These are phyloP conservation scores for Xylaria cubensis DNA, from an alignment of 495 filamentous ascomycete species.

Conservation along the genomic window DNA sequence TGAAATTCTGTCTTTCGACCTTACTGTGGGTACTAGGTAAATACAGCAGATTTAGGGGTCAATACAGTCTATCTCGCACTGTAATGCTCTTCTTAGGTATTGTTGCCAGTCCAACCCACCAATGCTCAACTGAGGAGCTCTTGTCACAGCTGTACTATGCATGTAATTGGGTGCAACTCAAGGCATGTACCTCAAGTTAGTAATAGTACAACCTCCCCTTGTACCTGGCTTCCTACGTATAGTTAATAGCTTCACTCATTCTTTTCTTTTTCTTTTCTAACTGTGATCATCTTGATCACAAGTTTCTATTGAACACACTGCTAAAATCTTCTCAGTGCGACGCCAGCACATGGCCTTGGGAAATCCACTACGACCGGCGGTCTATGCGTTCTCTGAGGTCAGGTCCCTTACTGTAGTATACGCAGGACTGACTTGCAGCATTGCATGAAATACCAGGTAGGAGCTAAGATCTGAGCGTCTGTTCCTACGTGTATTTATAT, in stretches of 20 bases:
- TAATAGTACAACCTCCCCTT: constrained; percentile 5
- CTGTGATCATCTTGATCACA: not conserved
- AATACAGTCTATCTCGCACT: not conserved
- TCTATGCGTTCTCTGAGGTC: not conserved
- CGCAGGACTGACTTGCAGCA: constrained; percentile 12
- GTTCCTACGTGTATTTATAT: not conserved
- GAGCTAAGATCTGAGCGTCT: constrained; percentile 14
- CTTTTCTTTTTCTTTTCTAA: not conserved
- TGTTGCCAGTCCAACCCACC: not conserved
- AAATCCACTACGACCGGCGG: not conserved
- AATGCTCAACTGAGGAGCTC: not conserved
- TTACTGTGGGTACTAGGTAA: not conserved
- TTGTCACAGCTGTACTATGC: not conserved
- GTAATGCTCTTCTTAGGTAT: not conserved
- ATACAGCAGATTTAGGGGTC: not conserved
- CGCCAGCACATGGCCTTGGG: not conserved
- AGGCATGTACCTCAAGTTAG: not conserved
- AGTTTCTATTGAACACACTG: not conserved
- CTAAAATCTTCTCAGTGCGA: not conserved
- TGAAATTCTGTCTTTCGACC: not conserved
- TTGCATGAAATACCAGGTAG: constrained; percentile 19
- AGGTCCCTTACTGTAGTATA: constrained; percentile 1
- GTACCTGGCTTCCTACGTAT: not conserved
- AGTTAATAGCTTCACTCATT: not conserved
- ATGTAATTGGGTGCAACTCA: constrained; percentile 1